Conservation (phyloP, 169 alveolate genomes). For the Theileria parva region DNA sequence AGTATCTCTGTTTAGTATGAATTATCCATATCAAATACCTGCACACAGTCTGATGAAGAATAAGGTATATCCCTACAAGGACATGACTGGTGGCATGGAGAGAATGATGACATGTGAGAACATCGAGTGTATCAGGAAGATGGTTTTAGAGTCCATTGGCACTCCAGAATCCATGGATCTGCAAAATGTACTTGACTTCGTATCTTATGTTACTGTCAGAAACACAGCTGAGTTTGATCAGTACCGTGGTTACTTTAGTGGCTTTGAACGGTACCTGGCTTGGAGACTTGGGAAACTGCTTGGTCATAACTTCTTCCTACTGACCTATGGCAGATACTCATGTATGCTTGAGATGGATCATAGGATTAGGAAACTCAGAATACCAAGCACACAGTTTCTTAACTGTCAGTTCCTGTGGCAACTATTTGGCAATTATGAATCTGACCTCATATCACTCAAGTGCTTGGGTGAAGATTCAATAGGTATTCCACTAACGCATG, state of each 20-base stretch:
- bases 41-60: neutral
- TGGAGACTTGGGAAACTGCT: conserved; percentile 3
- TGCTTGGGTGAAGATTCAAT: neutral
- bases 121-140: neutral
- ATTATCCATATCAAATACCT: neutral
- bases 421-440: neutral
- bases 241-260: neutral
- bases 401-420: neutral
- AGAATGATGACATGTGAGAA: neutral
- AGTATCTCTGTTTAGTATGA: neutral
- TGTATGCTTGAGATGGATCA: neutral
- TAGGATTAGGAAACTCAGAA: neutral
- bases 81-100: neutral
- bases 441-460: neutral
- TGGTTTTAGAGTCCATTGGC: neutral
- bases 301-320: neutral
- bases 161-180: conserved; percentile 9
- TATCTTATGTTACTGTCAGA: neutral
- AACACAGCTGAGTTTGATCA: neutral
- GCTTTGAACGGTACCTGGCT: neutral
- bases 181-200: neutral
- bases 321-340: neutral
- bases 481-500: neutral
- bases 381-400: neutral
- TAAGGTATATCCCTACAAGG: conserved; percentile 2